Conservation (phyloP, 169 alveolate species). For the Eimeria sp. region DNA sequence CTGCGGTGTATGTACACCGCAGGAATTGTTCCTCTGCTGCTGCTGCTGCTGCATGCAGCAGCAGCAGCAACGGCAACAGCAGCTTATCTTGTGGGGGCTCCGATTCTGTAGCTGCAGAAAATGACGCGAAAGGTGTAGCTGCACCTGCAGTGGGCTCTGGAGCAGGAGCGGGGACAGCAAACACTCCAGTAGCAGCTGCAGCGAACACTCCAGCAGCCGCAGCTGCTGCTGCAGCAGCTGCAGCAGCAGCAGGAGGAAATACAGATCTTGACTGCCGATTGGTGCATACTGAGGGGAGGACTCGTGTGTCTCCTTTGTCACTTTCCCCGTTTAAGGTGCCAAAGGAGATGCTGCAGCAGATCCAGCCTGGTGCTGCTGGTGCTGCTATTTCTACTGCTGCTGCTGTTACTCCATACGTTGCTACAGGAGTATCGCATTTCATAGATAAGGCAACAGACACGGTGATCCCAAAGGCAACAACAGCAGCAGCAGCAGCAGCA, state of each 20-base stretch:
- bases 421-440: constrained; percentile 9
- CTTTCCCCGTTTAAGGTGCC: constrained; percentile 18
- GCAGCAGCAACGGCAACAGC: too few relatives aligned
- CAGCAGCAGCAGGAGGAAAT: not conserved
- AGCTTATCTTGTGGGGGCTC: too few relatives aligned
- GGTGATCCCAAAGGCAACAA: not conserved
- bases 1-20: too few relatives aligned
- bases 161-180: not conserved
- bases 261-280: not conserved
- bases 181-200: not conserved
- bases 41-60: too few relatives aligned
- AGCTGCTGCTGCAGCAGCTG: not conserved
- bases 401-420: not conserved
- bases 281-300: not conserved
- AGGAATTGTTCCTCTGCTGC: too few relatives aligned
- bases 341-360: not conserved
- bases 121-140: too few relatives aligned
- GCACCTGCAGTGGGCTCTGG: not conserved
- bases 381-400: not conserved
- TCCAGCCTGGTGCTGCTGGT: not conserved
- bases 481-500: not conserved
- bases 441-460: not conserved
- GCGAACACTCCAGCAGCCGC: not conserved
- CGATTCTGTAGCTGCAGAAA: too few relatives aligned
- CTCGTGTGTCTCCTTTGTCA: not conserved